Base-by-base conservation (phyloP, 2,329 filamentous ascomycete species). In the Colletotrichum abscissum region DNA sequence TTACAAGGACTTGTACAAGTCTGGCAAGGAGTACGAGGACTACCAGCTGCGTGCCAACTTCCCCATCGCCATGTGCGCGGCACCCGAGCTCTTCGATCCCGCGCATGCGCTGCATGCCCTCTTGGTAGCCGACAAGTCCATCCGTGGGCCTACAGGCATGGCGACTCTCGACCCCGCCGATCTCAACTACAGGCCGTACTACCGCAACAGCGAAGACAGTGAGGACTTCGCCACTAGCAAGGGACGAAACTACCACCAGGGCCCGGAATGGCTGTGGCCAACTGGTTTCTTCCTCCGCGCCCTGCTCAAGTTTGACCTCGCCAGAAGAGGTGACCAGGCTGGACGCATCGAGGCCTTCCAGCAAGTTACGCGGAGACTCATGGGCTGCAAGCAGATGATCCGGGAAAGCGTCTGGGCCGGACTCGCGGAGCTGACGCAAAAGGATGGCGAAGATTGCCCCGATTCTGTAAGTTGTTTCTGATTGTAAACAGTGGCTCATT, bases 251-350 rank as follows among this genome's bases (percentile, higher is more conserved):
- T 99, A 99, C 84, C 97, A 99, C 82, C 96, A 98, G 82, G 97
- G 97, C 5, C 97, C 97, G 0, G 97, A 99, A 82, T 99, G 97
- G 97, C 86, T 98, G 28, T 99, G 97, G 97, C 97, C 96, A 0
- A 96, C 95, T 1, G 97, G 97, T 5, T 99, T 95, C 86, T 99
- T 98, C 88, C 87, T 98, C 26, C 92, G 97, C 62, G 97, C 97
- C 1, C 86, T 99, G 76, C 88, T 99, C 75, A 94, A 95, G 82
- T 98, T 98, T 79, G 95, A 98, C 81, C 85, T 98, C 63, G 88
- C 89, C 85, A 88, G 95, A 35, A 89, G 94, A 62, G 88, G 88
- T 75, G 83, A 82, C 2, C 77, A 81, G 0, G 88, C 94, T 78
- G 94, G 93, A 75, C 90, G 92, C 38, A 93, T 92, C 1, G 97